A percentile compares a stretch with the other conserved stretches of the same genome.
phyloP scores from a whole-genome alignment of 1,284 basidiomycete genomes.

The Cryptococcus depauperatus region DNA sequence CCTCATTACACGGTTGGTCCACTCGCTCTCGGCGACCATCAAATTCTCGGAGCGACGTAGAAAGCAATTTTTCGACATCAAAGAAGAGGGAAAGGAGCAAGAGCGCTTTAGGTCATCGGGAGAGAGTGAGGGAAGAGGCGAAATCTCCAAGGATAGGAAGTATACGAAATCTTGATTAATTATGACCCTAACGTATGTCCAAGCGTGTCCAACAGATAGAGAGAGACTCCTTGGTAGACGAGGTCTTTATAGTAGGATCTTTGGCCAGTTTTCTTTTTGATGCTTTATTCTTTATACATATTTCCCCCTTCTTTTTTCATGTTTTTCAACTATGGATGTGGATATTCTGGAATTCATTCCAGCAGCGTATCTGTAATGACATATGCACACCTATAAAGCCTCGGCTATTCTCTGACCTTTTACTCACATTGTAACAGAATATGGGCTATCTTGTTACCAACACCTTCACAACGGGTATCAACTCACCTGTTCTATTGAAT shows the following conservation, averaged over 20 bases:
- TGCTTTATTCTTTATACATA: background rate
- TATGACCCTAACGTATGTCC: too few relatives aligned
- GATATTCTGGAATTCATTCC: too few relatives aligned
- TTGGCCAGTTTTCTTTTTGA: background rate
- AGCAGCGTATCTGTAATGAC: too few relatives aligned
- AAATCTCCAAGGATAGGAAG: background rate
- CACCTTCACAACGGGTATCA: background rate
- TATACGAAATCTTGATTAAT: constrained; percentile 1
- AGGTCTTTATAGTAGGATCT: background rate
- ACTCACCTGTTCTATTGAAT: too few relatives aligned
- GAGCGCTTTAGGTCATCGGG: constrained; percentile 14
- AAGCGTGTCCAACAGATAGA: too few relatives aligned
- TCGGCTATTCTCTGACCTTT: too few relatives aligned
- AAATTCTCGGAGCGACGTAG: constrained; percentile 12
- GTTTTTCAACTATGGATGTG: too few relatives aligned
- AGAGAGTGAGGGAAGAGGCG: constrained; percentile 5
- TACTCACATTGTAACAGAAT: too few relatives aligned
- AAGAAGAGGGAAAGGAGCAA: constrained; percentile 13
- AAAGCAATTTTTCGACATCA: constrained; percentile 12
- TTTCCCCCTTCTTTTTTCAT: too few relatives aligned
- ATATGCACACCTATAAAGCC: too few relatives aligned
- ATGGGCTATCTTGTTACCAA: too few relatives aligned
- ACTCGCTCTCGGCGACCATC: constrained; percentile 19
- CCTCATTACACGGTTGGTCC: constrained; percentile 29
- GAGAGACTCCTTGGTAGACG: too few relatives aligned